A percentile compares a stretch with the other conserved stretches of the same genome.
Conservation (phyloP, 2,329 filamentous ascomycete genomes). For the Colletotrichum gigasporum region DNA sequence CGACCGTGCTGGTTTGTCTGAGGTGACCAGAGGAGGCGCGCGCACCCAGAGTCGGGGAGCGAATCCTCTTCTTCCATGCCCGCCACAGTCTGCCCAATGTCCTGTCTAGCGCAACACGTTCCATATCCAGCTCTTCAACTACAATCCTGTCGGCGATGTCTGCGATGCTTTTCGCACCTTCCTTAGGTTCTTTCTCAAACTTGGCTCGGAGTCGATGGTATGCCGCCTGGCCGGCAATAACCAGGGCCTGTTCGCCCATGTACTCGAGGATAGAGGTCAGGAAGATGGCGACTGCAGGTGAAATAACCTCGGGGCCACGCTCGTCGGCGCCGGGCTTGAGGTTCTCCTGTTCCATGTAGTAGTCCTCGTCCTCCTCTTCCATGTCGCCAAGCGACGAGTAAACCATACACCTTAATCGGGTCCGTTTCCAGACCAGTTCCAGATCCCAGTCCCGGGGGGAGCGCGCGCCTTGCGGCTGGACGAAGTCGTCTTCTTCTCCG, state of each 20-base stretch:
- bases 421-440: slow-evolving; percentile 94
- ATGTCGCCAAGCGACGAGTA: slow-evolving; percentile 96
- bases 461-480: slow-evolving; percentile 61
- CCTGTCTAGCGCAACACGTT: slow-evolving; percentile 89
- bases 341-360: slow-evolving; percentile 83
- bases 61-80: slow-evolving; percentile 89
- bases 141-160: slow-evolving; percentile 73
- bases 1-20: slow-evolving; percentile 50
- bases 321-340: slow-evolving; percentile 68
- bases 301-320: slow-evolving; percentile 74
- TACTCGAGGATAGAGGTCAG: slow-evolving; percentile 94
- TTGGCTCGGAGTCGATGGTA: slow-evolving; percentile 72
- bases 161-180: slow-evolving; percentile 55
- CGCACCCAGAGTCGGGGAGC: slow-evolving; percentile 62
- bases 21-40: slow-evolving; percentile 52
- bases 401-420: slow-evolving; percentile 94
- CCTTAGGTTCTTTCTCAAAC: slow-evolving; percentile 67
- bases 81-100: slow-evolving; percentile 92
- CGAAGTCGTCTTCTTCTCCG: slow-evolving; percentile 77
- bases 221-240: slow-evolving; percentile 87
- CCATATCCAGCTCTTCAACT: slow-evolving; percentile 93
- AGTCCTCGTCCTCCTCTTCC: slow-evolving; percentile 97
- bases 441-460: slow-evolving; percentile 79
- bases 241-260: slow-evolving; percentile 88
- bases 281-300: slow-evolving; percentile 93